phyloP scores from a whole-genome alignment of 2,329 filamentous ascomycete genomes.

The Pseudogymnoascus sp. region DNA sequence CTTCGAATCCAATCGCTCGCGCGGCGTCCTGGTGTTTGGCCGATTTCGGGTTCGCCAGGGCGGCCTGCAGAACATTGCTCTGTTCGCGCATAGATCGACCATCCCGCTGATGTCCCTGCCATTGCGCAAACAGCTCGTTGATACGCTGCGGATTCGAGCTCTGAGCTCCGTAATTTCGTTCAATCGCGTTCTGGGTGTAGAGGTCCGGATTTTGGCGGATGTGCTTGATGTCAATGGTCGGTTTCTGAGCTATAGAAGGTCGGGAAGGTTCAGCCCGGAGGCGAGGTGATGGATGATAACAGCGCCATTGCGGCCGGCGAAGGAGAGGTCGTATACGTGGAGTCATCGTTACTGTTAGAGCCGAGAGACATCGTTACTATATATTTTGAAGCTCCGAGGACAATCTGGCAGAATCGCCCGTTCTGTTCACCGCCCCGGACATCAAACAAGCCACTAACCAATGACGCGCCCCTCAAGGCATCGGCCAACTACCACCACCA shows the following conservation, averaged over 20 bases:
- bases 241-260: constrained; percentile 67
- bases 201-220: constrained; percentile 78
- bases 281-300: constrained; percentile 17
- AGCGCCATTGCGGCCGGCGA: constrained; percentile 9
- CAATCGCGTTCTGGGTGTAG: constrained; percentile 72
- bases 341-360: background rate
- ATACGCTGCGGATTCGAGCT: constrained; percentile 48
- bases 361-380: background rate
- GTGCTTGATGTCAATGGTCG: constrained; percentile 74
- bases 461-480: constrained; percentile 4
- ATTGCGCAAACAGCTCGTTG: constrained; percentile 44
- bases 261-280: constrained; percentile 16
- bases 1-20: constrained; percentile 22
- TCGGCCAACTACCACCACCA: constrained; percentile 1
- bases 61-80: constrained; percentile 54
- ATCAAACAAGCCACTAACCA: background rate
- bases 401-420: background rate
- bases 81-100: constrained; percentile 54
- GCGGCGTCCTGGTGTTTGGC: constrained; percentile 32
- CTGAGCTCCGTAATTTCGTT: constrained; percentile 67
- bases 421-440: background rate
- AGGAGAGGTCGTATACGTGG: background rate
- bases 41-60: constrained; percentile 43
- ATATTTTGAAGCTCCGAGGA: background rate
- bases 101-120: constrained; percentile 51